phyloP scores from a whole-genome alignment of 768 basidiomycete species.

The Aureoboletus auriporus region DNA sequence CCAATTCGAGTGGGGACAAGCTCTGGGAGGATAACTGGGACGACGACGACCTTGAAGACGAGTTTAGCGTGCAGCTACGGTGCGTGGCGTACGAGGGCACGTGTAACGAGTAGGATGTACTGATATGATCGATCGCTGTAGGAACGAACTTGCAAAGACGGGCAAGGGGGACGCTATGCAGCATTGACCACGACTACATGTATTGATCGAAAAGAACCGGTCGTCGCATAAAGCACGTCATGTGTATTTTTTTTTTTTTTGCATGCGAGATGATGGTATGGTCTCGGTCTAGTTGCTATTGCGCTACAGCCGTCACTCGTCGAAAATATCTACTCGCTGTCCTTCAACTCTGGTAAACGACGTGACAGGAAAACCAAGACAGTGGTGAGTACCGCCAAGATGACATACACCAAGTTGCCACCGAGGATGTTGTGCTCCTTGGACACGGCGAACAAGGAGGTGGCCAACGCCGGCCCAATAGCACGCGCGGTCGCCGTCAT shows the following conservation, averaged over 20 bases:
- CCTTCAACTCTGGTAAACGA: background rate
- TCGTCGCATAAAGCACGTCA: too few relatives aligned
- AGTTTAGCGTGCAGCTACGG: conserved; percentile 95
- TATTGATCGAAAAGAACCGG: too few relatives aligned
- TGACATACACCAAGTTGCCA: conserved; percentile 47
- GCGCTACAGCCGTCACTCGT: too few relatives aligned
- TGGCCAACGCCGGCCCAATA: conserved; percentile 44
- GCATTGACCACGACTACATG: conserved; percentile 32
- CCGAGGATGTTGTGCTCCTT: conserved; percentile 44
- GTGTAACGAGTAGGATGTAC: background rate
- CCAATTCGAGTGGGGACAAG: conserved; percentile 80
- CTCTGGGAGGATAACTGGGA: conserved; percentile 99
- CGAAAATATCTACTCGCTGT: background rate
- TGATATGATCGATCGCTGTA: conserved; percentile 19
- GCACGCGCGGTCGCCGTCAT: conserved; percentile 42
- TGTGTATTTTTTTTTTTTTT: too few relatives aligned
- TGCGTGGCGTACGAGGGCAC: conserved; percentile 33
- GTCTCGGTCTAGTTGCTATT: too few relatives aligned
- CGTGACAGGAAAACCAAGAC: conserved; percentile 18
- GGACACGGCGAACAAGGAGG: conserved; percentile 50
- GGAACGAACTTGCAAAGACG: conserved; percentile 65
- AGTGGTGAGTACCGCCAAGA: conserved; percentile 33
- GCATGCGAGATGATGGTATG: too few relatives aligned
- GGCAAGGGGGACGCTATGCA: conserved; percentile 51
- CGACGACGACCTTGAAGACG: conserved; percentile 97